Percentiles rank a stretch among this genome's conserved stretches.
Evolutionary conservation across 2,329 filamentous ascomycete genomes (phyloP).

Genomic region (Colletotrichum siamense): DNA sequence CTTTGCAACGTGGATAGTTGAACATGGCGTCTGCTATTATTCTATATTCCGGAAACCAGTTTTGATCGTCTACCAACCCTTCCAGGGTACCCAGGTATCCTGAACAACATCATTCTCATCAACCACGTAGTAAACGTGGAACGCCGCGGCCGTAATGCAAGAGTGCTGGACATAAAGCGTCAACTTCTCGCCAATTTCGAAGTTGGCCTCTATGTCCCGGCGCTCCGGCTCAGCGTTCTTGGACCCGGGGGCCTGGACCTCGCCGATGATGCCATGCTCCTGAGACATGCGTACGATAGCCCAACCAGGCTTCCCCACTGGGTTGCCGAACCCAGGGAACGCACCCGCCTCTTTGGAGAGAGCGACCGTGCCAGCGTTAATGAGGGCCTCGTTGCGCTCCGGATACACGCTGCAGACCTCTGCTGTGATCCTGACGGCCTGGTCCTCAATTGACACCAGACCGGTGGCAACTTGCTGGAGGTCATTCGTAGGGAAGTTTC

Average conservation of each 20-base stretch:
- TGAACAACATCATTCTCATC: constrained; percentile 37
- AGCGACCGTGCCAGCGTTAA: constrained; percentile 41
- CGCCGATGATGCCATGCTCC: constrained; percentile 40
- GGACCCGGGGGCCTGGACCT: not conserved
- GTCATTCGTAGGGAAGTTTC: constrained; percentile 43
- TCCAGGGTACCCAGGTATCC: constrained; percentile 43
- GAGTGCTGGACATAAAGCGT: constrained; percentile 36
- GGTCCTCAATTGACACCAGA: constrained; percentile 31
- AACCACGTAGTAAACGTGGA: constrained; percentile 39
- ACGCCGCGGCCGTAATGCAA: constrained; percentile 42
- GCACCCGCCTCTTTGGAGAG: constrained; percentile 38
- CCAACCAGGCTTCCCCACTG: constrained; percentile 34
- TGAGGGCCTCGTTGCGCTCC: constrained; percentile 40
- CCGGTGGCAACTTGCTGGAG: constrained; percentile 43
- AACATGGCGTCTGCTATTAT: not conserved
- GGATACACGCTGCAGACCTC: constrained; percentile 45
- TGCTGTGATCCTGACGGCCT: constrained; percentile 34
- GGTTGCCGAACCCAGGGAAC: constrained; percentile 33
- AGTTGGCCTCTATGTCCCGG: constrained; percentile 28
- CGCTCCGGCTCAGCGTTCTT: constrained; percentile 17
- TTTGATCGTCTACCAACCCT: constrained; percentile 31
- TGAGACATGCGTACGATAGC: constrained; percentile 38
- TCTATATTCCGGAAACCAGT: fast-evolving
- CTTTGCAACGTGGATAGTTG: not conserved
- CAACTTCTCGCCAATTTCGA: constrained; percentile 38